phyloP scores from a whole-genome alignment of 2,329 filamentous ascomycete genomes.

The Xylaria multiplex region DNA sequence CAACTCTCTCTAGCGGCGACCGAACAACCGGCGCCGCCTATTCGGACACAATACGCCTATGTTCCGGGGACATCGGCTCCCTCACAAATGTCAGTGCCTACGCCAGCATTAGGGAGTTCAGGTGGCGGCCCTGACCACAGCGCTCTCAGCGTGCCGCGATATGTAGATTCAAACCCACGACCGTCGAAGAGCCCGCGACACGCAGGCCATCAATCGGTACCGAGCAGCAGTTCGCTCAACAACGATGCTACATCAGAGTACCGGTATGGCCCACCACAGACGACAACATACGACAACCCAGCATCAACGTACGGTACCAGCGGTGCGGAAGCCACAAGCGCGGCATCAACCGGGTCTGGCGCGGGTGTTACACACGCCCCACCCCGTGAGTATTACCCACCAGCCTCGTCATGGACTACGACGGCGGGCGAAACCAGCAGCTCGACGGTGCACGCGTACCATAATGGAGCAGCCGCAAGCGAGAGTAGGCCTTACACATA shows the following conservation, averaged over 20 bases:
- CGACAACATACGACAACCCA: conserved; percentile 35
- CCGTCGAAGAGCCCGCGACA: conserved; percentile 68
- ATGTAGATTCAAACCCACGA: conserved; percentile 65
- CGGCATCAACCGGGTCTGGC: conserved; percentile 23
- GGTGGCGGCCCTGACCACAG: conserved; percentile 55
- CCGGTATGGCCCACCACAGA: conserved; percentile 60
- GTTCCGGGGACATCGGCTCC: conserved; percentile 61
- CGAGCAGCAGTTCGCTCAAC: conserved; percentile 59
- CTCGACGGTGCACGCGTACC: conserved; percentile 57
- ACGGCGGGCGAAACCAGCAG: conserved; percentile 58
- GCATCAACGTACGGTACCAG: conserved; percentile 39
- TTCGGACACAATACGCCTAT: conserved; percentile 67
- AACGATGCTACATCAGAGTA: conserved; percentile 65
- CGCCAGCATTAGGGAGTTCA: conserved; percentile 45
- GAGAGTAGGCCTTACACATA: conserved; percentile 62
- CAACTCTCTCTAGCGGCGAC: conserved; percentile 61
- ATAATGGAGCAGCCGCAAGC: conserved; percentile 48
- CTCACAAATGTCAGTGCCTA: conserved; percentile 59
- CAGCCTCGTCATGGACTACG: conserved; percentile 62
- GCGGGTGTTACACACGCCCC: conserved; percentile 43
- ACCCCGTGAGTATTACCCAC: conserved; percentile 64
- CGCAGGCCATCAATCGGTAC: conserved; percentile 63
- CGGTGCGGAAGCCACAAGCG: conserved; percentile 27
- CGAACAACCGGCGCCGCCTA: conserved; percentile 56
- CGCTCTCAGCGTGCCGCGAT: conserved; percentile 64